These are phyloP conservation scores for Fusarium setosum DNA, from an alignment of 2,329 filamentous ascomycete species.

Conservation along the genomic window DNA sequence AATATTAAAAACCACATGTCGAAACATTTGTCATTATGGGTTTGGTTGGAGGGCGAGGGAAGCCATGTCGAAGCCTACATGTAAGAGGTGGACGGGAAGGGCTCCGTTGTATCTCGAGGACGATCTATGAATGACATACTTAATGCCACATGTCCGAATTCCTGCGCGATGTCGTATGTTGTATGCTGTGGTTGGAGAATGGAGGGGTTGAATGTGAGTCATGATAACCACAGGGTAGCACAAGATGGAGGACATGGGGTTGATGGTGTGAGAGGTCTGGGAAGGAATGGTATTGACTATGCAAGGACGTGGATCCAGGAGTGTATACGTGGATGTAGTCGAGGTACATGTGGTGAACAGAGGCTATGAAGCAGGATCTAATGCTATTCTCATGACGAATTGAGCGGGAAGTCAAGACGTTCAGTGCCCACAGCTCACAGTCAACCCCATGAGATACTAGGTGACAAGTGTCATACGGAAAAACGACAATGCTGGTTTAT, in stretches of 20 bases:
- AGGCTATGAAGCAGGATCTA: too few species aligned
- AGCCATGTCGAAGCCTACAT: conserved; percentile 18
- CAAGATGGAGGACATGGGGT: not conserved
- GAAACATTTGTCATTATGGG: conserved; percentile 35
- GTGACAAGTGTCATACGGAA: not conserved
- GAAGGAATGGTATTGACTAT: not conserved
- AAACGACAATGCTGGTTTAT: not conserved
- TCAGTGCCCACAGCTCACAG: too few species aligned
- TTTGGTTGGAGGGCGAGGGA: conserved; percentile 24
- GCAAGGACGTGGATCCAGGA: too few species aligned
- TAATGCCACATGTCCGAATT: conserved; percentile 25
- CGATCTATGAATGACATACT: conserved; percentile 43
- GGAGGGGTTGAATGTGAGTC: not conserved
- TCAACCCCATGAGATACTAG: not conserved
- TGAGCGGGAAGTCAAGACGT: too few species aligned
- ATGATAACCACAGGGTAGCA: not conserved
- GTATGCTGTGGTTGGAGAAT: not conserved
- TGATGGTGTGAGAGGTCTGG: not conserved
- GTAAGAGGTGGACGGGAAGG: conserved; percentile 12
- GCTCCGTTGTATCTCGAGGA: conserved; percentile 38
- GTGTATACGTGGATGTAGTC: too few species aligned
- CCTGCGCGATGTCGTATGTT: not conserved
- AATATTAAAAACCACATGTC: conserved; percentile 34
- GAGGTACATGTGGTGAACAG: too few species aligned
- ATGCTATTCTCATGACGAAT: too few species aligned